phyloP scores from a whole-genome alignment of 2,329 filamentous ascomycete genomes.

The Amylocarpus encephaloides region DNA sequence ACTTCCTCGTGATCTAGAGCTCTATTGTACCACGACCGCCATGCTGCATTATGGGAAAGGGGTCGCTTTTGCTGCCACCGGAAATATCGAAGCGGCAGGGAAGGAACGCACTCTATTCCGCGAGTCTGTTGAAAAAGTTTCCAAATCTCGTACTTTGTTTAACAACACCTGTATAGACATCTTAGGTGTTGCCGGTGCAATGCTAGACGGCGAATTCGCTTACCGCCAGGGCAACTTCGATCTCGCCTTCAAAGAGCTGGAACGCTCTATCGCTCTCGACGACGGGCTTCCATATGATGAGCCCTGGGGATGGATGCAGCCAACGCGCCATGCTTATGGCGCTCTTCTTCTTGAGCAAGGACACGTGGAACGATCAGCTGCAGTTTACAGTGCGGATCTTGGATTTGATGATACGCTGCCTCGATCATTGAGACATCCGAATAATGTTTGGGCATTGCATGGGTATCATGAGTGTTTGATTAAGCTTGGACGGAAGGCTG shows the following conservation, averaged over 20 bases:
- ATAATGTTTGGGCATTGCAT: slow-evolving; percentile 71
- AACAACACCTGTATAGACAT: slow-evolving; percentile 62
- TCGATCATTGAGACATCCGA: slow-evolving; percentile 58
- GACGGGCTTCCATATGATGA: slow-evolving; percentile 64
- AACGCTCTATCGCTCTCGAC: slow-evolving; percentile 51
- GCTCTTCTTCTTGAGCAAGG: slow-evolving; percentile 64
- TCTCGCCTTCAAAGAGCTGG: slow-evolving; percentile 52
- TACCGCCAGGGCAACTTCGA: slow-evolving; percentile 58
- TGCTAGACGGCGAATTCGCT: slow-evolving; percentile 68
- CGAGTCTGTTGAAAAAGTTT: slow-evolving; percentile 46
- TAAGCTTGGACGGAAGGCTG: slow-evolving; percentile 43
- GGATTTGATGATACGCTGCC: slow-evolving; percentile 55
- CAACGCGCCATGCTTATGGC: slow-evolving; percentile 62
- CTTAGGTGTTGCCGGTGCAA: slow-evolving; percentile 52
- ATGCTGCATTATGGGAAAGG: slow-evolving; percentile 63
- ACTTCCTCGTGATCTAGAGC: slow-evolving; percentile 48
- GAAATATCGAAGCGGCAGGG: slow-evolving; percentile 48
- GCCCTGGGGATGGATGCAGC: slow-evolving; percentile 77
- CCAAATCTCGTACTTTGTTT: slow-evolving; percentile 56
- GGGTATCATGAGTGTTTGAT: slow-evolving; percentile 65
- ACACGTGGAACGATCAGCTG: slow-evolving; percentile 47
- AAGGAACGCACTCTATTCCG: slow-evolving; percentile 45
- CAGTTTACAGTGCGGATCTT: slow-evolving; percentile 55
- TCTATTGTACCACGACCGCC: slow-evolving; percentile 66
- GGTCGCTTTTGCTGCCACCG: slow-evolving; percentile 56